phyloP scores from a whole-genome alignment of 805 yeast genomes.

The Ogataea philodendri region DNA sequence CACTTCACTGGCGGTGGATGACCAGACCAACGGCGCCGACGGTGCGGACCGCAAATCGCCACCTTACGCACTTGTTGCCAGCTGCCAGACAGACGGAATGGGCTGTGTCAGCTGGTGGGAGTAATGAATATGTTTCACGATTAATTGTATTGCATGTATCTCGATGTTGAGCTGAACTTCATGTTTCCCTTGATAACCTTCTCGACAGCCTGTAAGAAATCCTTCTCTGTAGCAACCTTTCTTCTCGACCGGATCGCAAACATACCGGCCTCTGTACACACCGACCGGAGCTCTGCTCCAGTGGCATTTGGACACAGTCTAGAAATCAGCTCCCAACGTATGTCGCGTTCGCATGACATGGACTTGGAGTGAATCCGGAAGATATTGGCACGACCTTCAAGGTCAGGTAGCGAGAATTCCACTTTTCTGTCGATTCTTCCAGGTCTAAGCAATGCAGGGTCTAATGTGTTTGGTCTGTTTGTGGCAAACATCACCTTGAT shows the following conservation, averaged over 20 bases:
- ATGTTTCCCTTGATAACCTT: conserved; percentile 98
- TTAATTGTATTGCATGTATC: conserved; percentile 97
- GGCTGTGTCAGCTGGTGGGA: conserved; percentile 98
- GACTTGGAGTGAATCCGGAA: conserved; percentile 96
- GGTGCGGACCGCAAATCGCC: conserved; percentile 47
- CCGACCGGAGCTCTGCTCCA: conserved; percentile 98
- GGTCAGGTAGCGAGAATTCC: conserved; percentile 92
- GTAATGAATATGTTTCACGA: conserved; percentile 10
- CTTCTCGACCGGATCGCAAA: conserved; percentile 98
- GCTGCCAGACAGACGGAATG: conserved; percentile 96
- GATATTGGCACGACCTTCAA: conserved; percentile 97
- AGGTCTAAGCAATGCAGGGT: conserved; percentile 96
- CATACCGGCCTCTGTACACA: conserved; percentile 99
- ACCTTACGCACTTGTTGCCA: conserved; percentile 81
- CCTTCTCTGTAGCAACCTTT: conserved; percentile 97
- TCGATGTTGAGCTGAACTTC: conserved; percentile 95
- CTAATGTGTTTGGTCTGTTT: conserved; percentile 95
- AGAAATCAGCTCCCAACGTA: conserved; percentile 97
- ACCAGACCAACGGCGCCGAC: conserved; percentile 24
- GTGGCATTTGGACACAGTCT: conserved; percentile 97
- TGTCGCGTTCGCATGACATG: conserved; percentile 96
- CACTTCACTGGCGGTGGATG: conserved; percentile 27
- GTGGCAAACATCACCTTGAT: conserved; percentile 99
- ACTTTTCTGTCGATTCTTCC: conserved; percentile 99
- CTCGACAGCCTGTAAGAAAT: conserved; percentile 95